These are phyloP conservation scores for Phanerodontia chrysosporium DNA, from an alignment of 768 basidiomycete genomes.

Conservation along the genomic window DNA sequence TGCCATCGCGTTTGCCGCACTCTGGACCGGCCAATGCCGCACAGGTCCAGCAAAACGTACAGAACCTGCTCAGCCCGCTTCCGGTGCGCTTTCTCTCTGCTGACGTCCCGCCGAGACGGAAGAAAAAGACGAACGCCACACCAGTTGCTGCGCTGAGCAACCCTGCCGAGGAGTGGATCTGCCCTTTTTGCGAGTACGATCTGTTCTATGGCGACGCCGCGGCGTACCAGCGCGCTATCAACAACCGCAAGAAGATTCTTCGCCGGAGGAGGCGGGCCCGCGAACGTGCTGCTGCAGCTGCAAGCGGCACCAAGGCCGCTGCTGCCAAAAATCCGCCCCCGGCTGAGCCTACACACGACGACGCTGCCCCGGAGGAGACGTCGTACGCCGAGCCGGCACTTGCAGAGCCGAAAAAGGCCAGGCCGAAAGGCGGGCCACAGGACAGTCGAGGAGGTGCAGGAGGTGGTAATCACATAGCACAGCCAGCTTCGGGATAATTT, in stretches of 20 bases:
- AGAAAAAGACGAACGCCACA: conserved; percentile 19
- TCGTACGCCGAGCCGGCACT: background rate
- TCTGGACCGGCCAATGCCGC: conserved; percentile 32
- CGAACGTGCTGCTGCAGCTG: conserved; percentile 61
- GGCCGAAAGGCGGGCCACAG: background rate
- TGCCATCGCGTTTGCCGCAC: conserved; percentile 74
- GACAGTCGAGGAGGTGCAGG: background rate
- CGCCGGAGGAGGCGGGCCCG: conserved; percentile 63
- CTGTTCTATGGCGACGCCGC: conserved; percentile 85
- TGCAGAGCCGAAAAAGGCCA: background rate
- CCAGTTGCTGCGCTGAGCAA: conserved; percentile 39
- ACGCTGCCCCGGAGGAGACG: background rate
- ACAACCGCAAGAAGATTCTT: conserved; percentile 76
- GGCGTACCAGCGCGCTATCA: conserved; percentile 59
- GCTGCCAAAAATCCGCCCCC: conserved; percentile 27
- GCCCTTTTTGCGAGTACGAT: conserved; percentile 89
- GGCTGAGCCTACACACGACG: conserved; percentile 5
- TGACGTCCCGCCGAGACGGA: conserved; percentile 51
- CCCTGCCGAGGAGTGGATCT: conserved; percentile 87
- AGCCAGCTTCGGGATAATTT: background rate
- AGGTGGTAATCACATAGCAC: background rate
- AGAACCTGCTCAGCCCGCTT: conserved; percentile 51
- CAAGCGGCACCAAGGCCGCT: conserved; percentile 32
- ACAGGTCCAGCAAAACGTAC: conserved; percentile 39
- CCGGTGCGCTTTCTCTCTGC: conserved; percentile 67